phyloP scores from a whole-genome alignment of 495 filamentous ascomycete species.

The Glonium stellatum region DNA sequence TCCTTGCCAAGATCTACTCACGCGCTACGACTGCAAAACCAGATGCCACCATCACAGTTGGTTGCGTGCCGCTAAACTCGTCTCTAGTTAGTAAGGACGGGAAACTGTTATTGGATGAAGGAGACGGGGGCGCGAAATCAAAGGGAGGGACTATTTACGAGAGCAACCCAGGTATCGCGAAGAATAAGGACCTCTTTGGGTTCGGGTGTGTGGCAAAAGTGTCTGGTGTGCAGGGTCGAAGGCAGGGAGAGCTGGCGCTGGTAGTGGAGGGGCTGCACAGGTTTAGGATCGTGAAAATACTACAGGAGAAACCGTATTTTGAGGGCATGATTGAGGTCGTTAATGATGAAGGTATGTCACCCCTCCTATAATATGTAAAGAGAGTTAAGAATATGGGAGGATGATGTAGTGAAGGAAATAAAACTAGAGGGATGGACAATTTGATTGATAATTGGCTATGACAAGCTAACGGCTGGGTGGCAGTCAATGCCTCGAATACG shows the following conservation, averaged over 20 bases:
- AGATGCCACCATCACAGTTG: conserved; percentile 62
- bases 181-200: conserved; percentile 64
- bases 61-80: conserved; percentile 73
- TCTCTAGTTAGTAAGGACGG: conserved; percentile 36
- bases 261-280: conserved; percentile 79
- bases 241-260: conserved; percentile 69
- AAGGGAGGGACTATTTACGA: conserved; percentile 39
- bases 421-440: too few species aligned
- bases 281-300: conserved; percentile 65
- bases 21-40: conserved; percentile 56
- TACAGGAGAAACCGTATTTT: conserved; percentile 75
- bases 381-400: conserved; percentile 7
- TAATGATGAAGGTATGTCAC: conserved; percentile 50
- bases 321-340: conserved; percentile 64
- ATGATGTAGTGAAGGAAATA: background rate
- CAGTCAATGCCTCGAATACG: conserved; percentile 42
- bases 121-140: conserved; percentile 30
- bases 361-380: background rate
- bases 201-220: conserved; percentile 78
- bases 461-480: conserved; percentile 3
- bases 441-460: background rate
- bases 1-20: conserved; percentile 70
- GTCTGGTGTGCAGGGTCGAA: conserved; percentile 70
- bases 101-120: conserved; percentile 4
- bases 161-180: conserved; percentile 52